Conservation (phyloP, 2,329 filamentous ascomycete species). For the Ramichloridium luteum region DNA sequence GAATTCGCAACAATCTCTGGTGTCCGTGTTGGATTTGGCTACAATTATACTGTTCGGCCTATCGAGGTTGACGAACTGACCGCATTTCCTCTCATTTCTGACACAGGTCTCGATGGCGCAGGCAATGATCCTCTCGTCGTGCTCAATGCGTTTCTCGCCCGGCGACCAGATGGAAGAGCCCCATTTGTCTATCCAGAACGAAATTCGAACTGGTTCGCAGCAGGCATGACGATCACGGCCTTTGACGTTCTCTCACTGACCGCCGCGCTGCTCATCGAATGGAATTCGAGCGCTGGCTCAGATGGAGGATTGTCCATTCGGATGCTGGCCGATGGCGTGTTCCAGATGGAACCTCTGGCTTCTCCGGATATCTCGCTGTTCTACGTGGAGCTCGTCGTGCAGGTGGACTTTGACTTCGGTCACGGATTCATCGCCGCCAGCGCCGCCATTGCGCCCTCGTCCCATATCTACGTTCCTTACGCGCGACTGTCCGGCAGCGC, state of each 20-base stretch:
- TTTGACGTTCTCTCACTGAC: slow-evolving; percentile 3
- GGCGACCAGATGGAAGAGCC: neutral
- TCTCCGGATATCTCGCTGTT: no score
- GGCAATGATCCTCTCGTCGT: slow-evolving; percentile 2
- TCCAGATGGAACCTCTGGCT: no score
- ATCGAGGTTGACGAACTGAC: slow-evolving; percentile 5
- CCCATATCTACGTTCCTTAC: no score
- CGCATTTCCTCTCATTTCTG: slow-evolving; percentile 5
- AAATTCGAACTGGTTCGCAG: slow-evolving; percentile 6
- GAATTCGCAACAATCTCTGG: slow-evolving; percentile 7
- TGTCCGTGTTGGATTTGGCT: slow-evolving; percentile 7
- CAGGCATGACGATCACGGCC: slow-evolving; percentile 5
- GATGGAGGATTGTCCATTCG: no score
- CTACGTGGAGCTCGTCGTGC: no score
- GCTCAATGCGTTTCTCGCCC: slow-evolving; percentile 5
- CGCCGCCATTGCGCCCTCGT: no score
- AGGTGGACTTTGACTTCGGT: no score
- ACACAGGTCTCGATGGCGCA: neutral
- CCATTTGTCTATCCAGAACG: slow-evolving; percentile 3
- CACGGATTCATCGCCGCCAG: no score
- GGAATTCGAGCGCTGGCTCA: no score
- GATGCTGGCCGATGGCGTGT: no score
- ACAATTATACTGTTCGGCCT: slow-evolving; percentile 6
- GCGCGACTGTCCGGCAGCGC: no score
- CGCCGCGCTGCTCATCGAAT: slow-evolving; percentile 4